phyloP scores from a whole-genome alignment of 345 rosid genomes.

The Garcia nutans region DNA sequence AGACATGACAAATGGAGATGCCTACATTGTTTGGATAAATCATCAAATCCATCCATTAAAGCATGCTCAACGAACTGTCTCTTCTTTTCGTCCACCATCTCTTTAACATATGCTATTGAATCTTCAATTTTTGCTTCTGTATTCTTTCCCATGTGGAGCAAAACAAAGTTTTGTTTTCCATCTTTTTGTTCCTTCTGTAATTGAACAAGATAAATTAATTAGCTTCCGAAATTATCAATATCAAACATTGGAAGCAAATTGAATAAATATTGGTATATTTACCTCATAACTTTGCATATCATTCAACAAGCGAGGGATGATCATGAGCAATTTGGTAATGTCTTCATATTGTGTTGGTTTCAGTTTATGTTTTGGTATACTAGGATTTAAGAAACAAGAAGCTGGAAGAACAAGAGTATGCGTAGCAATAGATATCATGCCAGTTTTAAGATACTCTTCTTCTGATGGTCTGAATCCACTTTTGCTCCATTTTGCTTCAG shows the following conservation, averaged over 20 bases:
- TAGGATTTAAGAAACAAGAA: constrained; percentile 34
- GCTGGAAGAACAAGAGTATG: constrained; percentile 48
- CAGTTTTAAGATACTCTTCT: constrained; percentile 48
- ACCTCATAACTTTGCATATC: constrained; percentile 60
- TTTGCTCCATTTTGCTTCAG: constrained; percentile 59
- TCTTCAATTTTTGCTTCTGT: constrained; percentile 35
- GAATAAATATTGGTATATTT: not conserved
- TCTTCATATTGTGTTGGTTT: constrained; percentile 31
- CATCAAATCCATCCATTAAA: constrained; percentile 34
- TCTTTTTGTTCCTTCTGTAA: constrained; percentile 48
- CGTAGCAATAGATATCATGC: constrained; percentile 45
- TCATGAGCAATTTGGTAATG: constrained; percentile 51
- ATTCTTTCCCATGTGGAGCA: constrained; percentile 41
- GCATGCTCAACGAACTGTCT: constrained; percentile 43
- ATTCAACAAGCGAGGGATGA: constrained; percentile 51
- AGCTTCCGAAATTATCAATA: too few species aligned
- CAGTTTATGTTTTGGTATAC: constrained; percentile 28
- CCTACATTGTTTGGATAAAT: constrained; percentile 39
- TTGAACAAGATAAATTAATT: not conserved
- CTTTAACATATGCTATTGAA: constrained; percentile 34
- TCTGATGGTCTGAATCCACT: constrained; percentile 31
- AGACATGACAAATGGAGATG: constrained; percentile 41
- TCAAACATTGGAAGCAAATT: not conserved
- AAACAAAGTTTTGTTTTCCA: constrained; percentile 49
- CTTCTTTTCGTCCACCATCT: constrained; percentile 31